These are phyloP conservation scores for Gossypium arboreum DNA, from an alignment of 345 rosid genomes.

Conservation along the genomic window DNA sequence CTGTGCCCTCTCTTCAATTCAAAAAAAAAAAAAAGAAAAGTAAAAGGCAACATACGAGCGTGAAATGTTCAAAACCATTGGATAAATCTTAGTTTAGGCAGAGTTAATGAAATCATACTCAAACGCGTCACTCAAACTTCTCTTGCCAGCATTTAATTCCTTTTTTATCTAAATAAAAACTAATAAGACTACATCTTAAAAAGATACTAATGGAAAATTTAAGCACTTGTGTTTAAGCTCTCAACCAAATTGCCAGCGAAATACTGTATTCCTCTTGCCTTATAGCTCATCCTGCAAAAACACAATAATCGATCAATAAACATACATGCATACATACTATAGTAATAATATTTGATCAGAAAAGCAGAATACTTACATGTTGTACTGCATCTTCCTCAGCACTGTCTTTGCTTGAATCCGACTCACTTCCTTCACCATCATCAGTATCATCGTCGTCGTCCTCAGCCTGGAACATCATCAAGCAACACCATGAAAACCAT, in stretches of 20 bases:
- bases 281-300: conserved; percentile 77
- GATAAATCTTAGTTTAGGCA: background rate
- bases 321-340: no score
- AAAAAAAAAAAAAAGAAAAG: background rate
- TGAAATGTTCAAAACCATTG: conserved; percentile 7
- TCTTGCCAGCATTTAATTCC: conserved; percentile 1
- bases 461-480: conserved; percentile 48
- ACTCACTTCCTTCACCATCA: conserved; percentile 36
- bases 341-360: background rate
- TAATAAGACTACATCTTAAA: conserved; percentile 11
- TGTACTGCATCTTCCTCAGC: conserved; percentile 23
- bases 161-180: background rate
- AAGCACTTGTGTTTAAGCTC: conserved; percentile 7
- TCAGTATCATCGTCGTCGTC: conserved; percentile 42
- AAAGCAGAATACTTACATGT: conserved; percentile 30
- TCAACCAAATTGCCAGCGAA: background rate
- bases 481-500: conserved; percentile 5
- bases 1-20: no score
- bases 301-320: background rate
- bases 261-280: conserved; percentile 19
- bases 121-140: background rate
- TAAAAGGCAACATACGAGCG: no score
- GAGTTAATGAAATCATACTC: background rate
- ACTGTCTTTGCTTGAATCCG: conserved; percentile 32
- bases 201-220: background rate